These are phyloP conservation scores for Oryza glumipatula DNA, from an alignment of 176 grass and related monocot species.

Conservation along the genomic window DNA sequence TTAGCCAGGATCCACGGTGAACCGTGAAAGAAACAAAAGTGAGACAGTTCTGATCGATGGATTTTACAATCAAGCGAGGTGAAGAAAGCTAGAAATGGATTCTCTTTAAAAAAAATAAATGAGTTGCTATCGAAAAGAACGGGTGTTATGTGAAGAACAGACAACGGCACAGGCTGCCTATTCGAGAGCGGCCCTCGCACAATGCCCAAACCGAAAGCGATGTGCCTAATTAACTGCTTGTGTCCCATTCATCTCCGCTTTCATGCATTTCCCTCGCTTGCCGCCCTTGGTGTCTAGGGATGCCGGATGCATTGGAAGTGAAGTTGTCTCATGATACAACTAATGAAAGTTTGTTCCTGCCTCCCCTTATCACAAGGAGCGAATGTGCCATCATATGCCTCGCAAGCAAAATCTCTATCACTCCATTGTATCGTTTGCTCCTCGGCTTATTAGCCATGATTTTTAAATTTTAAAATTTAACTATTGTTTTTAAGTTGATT, in stretches of 20 bases:
- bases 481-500: no score
- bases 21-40: not conserved
- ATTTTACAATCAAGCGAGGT: not conserved
- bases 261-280: no score
- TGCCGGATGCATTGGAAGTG: no score
- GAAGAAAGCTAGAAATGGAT: not conserved
- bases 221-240: no score
- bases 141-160: constrained; percentile 10
- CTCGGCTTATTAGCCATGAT: no score
- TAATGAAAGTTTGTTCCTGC: not conserved
- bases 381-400: not conserved
- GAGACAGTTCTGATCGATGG: not conserved
- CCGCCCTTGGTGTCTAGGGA: no score
- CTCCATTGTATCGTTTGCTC: no score
- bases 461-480: no score
- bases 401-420: not conserved
- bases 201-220: not conserved
- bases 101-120: not conserved
- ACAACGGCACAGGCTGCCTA: constrained; percentile 8
- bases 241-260: no score
- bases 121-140: not conserved
- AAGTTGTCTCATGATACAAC: no score
- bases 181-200: not conserved
- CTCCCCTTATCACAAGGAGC: not conserved
- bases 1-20: not conserved